Conservation (phyloP, 2,329 filamentous ascomycete species). For the Aspergillus sojae region DNA sequence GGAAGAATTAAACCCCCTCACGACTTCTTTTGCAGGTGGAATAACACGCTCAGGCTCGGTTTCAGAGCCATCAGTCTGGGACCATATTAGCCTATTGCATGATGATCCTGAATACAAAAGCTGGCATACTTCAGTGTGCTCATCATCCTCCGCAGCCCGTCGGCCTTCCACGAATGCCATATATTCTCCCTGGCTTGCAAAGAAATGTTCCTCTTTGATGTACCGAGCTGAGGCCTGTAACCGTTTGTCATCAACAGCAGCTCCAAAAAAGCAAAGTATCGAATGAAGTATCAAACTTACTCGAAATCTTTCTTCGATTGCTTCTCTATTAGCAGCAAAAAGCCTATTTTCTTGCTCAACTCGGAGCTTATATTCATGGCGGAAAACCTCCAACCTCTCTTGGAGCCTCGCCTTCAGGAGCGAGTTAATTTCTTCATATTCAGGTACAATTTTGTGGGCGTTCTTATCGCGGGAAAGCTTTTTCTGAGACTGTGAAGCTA, state of each 20-base stretch:
- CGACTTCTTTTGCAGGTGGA: slow-evolving; percentile 27
- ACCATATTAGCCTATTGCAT: slow-evolving; percentile 11
- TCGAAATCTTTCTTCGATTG: slow-evolving; percentile 36
- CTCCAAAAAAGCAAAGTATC: background rate
- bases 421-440: slow-evolving; percentile 40
- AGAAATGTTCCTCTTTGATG: slow-evolving; percentile 42
- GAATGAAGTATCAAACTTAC: slow-evolving; percentile 23
- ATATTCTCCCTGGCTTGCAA: slow-evolving; percentile 43
- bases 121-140: slow-evolving; percentile 41
- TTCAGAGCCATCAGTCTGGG: slow-evolving; percentile 35
- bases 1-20: slow-evolving; percentile 40
- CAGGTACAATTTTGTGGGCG: slow-evolving; percentile 42
- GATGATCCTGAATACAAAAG: background rate
- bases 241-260: background rate
- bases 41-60: slow-evolving; percentile 31
- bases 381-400: slow-evolving; percentile 31
- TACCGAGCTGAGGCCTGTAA: slow-evolving; percentile 29
- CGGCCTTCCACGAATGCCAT: slow-evolving; percentile 43
- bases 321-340: slow-evolving; percentile 34
- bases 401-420: slow-evolving; percentile 33
- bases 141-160: slow-evolving; percentile 44
- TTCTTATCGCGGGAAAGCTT: slow-evolving; percentile 45
- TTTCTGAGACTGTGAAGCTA: slow-evolving; percentile 43
- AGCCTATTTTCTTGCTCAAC: slow-evolving; percentile 33
- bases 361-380: slow-evolving; percentile 37